Percentiles rank a stretch among this genome's conserved stretches.
Conservation (phyloP, 495 filamentous ascomycete genomes). For the Clavariopsis aquatica region DNA sequence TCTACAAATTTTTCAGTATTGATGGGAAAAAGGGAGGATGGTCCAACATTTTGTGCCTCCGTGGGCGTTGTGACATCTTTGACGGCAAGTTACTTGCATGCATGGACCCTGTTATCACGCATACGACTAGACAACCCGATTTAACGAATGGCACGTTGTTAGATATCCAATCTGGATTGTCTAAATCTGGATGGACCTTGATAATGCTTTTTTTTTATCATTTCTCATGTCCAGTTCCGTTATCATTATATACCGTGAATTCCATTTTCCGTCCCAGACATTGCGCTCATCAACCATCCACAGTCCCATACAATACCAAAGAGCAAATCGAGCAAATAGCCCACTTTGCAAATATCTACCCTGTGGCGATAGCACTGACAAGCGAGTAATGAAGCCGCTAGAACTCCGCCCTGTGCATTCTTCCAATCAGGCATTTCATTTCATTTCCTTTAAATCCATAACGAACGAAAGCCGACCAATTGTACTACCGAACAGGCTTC, state of each 20-base stretch:
- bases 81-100: neutral
- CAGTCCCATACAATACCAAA: no score
- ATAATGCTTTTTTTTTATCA: neutral
- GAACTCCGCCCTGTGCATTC: neutral
- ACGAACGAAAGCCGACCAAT: no score
- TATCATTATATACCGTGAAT: neutral
- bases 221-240: neutral
- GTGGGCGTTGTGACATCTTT: neutral
- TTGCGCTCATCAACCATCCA: neutral
- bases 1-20: neutral
- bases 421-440: neutral
- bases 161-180: neutral
- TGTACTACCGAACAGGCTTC: constrained; percentile 30
- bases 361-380: no score
- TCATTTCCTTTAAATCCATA: no score
- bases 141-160: neutral
- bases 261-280: neutral
- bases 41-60: neutral
- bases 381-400: no score
- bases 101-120: neutral
- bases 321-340: neutral
- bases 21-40: neutral
- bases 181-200: no score
- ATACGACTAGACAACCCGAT: neutral
- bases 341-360: neutral